Conservation (phyloP, 352 stramenopile species). For the Thraustochytrium sp. region DNA sequence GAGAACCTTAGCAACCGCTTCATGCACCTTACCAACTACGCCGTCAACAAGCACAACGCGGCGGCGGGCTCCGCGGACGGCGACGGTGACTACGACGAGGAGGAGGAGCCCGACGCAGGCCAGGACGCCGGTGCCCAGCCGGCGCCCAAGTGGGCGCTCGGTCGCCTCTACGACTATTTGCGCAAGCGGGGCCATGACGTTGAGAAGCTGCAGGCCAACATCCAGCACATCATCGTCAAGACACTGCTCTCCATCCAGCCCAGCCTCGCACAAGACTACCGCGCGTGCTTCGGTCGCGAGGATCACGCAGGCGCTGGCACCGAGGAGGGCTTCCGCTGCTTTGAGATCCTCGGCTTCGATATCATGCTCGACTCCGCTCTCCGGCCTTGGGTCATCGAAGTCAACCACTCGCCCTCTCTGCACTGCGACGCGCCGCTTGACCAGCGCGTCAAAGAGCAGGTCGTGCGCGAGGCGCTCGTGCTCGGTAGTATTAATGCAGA, state of each 20-base stretch:
- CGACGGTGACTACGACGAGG: background rate
- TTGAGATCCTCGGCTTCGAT: constrained; percentile 92
- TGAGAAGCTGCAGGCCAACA: constrained; percentile 22
- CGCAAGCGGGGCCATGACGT: constrained; percentile 35
- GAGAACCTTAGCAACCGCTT: constrained; percentile 66
- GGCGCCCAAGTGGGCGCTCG: constrained; percentile 24
- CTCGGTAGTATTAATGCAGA: constrained; percentile 23
- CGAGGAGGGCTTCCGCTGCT: constrained; percentile 62
- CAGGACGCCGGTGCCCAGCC: background rate
- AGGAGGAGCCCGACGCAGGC: background rate
- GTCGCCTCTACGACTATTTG: constrained; percentile 32
- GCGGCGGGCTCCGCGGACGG: background rate
- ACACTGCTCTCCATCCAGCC: constrained; percentile 47
- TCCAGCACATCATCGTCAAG: constrained; percentile 47
- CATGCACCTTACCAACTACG: constrained; percentile 89
- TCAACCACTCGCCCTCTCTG: constrained; percentile 84
- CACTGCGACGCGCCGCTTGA: constrained; percentile 80
- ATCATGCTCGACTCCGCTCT: constrained; percentile 88
- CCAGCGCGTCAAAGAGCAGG: constrained; percentile 50
- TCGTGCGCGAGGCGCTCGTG: constrained; percentile 1
- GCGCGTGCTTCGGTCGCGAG: constrained; percentile 18
- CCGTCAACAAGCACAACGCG: constrained; percentile 71
- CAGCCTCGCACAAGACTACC: constrained; percentile 41
- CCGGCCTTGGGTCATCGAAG: constrained; percentile 91
- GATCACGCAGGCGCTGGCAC: background rate